Percentiles rank a stretch among this genome's conserved stretches.
phyloP scores from a whole-genome alignment of 176 grass and related monocot genomes.

The Triticum turgidum region DNA sequence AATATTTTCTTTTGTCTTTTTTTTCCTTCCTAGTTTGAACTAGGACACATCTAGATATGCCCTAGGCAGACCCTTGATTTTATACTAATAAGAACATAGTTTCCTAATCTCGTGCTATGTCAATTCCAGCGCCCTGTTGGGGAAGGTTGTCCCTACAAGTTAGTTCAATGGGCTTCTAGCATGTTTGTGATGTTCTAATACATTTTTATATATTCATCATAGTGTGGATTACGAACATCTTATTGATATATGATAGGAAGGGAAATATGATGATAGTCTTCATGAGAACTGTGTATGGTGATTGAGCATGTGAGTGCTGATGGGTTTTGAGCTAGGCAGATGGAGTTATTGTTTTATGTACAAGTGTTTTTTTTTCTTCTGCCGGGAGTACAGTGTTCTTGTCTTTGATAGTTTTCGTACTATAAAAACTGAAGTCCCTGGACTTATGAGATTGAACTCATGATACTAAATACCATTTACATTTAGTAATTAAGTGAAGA shows the following conservation, averaged over 20 bases:
- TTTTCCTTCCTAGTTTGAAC: too few relatives aligned
- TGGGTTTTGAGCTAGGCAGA: background rate
- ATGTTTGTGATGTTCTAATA: background rate
- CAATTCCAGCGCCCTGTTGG: background rate
- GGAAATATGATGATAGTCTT: background rate
- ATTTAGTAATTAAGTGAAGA: background rate
- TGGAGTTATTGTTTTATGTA: background rate
- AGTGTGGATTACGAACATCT: background rate
- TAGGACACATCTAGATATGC: too few relatives aligned
- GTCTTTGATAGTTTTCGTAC: too few relatives aligned
- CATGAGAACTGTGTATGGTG: background rate
- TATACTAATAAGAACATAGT: background rate
- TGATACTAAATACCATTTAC: background rate
- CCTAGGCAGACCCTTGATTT: background rate
- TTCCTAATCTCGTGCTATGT: conserved; percentile 11
- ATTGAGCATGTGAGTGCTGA: background rate
- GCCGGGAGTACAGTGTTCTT: too few relatives aligned
- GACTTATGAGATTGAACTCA: background rate
- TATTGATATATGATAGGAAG: background rate
- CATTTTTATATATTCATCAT: background rate
- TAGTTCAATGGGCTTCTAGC: conserved; percentile 16
- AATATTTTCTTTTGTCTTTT: too few relatives aligned
- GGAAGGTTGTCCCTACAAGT: background rate
- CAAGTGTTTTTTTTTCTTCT: background rate
- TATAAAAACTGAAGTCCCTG: background rate